Evolutionary conservation across 2,329 filamentous ascomycete species (phyloP).

Genomic region (Sporothrix pseudoabietina): DNA sequence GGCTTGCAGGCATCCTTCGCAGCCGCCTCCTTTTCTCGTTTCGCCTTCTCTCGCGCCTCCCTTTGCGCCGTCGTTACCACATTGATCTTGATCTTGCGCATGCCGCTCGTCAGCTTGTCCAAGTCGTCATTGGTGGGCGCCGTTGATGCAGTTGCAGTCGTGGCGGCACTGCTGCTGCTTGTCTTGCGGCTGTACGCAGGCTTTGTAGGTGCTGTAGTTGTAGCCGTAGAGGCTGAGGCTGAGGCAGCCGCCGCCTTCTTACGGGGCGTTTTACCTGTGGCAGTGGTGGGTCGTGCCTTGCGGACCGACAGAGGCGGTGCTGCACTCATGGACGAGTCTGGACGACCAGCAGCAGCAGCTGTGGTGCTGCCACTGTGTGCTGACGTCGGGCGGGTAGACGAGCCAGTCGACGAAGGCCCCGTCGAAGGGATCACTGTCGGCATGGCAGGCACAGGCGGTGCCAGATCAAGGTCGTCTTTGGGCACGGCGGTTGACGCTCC

Average conservation of each 20-base stretch:
- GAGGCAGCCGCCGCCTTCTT: conserved; percentile 27
- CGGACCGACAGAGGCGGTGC: conserved; percentile 52
- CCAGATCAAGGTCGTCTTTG: conserved; percentile 34
- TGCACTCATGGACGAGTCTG: conserved; percentile 48
- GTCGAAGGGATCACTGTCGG: neutral
- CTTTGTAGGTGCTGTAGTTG: conserved; percentile 1
- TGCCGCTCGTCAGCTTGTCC: conserved; percentile 58
- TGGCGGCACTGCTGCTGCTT: conserved; percentile 26
- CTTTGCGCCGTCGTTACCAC: conserved; percentile 61
- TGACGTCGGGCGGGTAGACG: conserved; percentile 44
- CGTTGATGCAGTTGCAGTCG: conserved; percentile 19
- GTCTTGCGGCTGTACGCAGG: conserved; percentile 20
- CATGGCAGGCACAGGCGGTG: conserved; percentile 6
- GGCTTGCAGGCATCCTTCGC: neutral
- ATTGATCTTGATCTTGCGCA: conserved; percentile 66
- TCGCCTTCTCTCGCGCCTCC: conserved; percentile 51
- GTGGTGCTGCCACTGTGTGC: conserved; percentile 43
- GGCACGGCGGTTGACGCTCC: conserved; percentile 47
- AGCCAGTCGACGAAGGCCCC: conserved; percentile 31
- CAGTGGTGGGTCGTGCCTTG: conserved; percentile 57
- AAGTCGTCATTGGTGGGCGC: conserved; percentile 46
- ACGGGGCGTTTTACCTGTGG: conserved; percentile 37
- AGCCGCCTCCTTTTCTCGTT: conserved; percentile 13
- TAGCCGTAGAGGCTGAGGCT: neutral
- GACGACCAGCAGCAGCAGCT: conserved; percentile 35